Conservation (phyloP, 2,329 filamentous ascomycete species). For the Penicillium brasilianum region DNA sequence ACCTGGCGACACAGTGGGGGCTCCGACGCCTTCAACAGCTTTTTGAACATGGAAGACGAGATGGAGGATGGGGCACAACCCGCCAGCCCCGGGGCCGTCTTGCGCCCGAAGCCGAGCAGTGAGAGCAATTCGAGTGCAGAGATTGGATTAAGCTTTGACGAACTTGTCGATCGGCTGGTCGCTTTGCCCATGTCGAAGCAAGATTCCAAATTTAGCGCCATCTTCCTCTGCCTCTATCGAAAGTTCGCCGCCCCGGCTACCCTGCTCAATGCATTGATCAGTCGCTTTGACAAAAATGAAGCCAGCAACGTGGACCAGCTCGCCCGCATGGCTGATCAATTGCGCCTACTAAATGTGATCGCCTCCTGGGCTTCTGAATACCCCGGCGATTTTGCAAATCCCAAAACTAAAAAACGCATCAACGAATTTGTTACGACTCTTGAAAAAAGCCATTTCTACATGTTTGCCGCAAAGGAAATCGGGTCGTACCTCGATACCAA, state of each 20-base stretch:
- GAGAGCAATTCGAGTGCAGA: conserved; percentile 41
- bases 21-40: conserved; percentile 49
- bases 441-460: conserved; percentile 79
- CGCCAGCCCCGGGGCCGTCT: conserved; percentile 36
- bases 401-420: conserved; percentile 72
- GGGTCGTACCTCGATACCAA: conserved; percentile 75
- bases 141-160: conserved; percentile 58
- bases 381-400: conserved; percentile 88
- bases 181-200: conserved; percentile 79
- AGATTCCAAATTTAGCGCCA: conserved; percentile 85
- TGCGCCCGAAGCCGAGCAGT: conserved; percentile 40
- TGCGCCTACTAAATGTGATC: conserved; percentile 81
- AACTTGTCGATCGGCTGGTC: conserved; percentile 85
- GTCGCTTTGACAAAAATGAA: conserved; percentile 71
- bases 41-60: conserved; percentile 52
- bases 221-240: conserved; percentile 91
- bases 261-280: conserved; percentile 73
- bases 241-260: conserved; percentile 85
- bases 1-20: conserved; percentile 48
- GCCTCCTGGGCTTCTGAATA: conserved; percentile 90
- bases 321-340: conserved; percentile 77
- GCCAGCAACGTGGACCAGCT: conserved; percentile 73
- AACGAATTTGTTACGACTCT: conserved; percentile 76
- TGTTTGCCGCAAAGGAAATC: conserved; percentile 84
- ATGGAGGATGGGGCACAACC: conserved; percentile 36